A percentile compares a stretch with the other conserved stretches of the same genome.
Conservation (phyloP, 345 rosid genomes). For the Salix caprea region DNA sequence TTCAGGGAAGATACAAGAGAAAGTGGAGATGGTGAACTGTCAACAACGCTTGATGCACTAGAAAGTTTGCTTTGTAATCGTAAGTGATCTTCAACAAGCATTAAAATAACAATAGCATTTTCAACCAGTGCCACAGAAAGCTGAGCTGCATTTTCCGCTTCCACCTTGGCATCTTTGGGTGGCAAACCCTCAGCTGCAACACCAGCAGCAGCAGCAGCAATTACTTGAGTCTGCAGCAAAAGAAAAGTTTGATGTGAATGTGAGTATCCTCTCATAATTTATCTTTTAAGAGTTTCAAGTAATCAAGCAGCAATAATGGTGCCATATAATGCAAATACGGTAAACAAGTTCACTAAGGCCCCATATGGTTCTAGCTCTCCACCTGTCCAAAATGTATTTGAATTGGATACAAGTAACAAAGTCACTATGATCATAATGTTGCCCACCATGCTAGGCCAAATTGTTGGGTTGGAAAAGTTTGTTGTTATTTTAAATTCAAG, state of each 20-base stretch:
- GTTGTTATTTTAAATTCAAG: neutral
- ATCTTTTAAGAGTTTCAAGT: neutral
- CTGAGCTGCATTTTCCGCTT: conserved; percentile 97
- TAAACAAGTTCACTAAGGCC: neutral
- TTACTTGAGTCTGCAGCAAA: conserved; percentile 89
- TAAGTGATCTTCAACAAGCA: conserved; percentile 99
- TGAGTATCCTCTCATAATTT: neutral
- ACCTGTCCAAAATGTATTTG: neutral
- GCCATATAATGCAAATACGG: neutral
- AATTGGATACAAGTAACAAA: neutral
- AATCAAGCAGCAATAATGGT: neutral
- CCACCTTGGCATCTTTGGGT: conserved; percentile 77
- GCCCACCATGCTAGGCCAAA: neutral
- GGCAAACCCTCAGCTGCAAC: conserved; percentile 97
- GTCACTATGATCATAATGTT: neutral
- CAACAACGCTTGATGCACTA: conserved; percentile 44
- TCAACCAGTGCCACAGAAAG: conserved; percentile 96
- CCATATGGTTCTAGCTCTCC: neutral
- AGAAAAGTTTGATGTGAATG: conserved; percentile 25
- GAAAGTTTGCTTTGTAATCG: conserved; percentile 90
- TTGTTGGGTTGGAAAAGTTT: neutral
- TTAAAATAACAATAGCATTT: conserved; percentile 94
- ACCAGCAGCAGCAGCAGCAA: conserved; percentile 99
- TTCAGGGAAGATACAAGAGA: conserved; percentile 57
- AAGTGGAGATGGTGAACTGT: conserved; percentile 71